Evolutionary conservation across 768 basidiomycete species (phyloP).

Genomic region (Leccinum variicolor): DNA sequence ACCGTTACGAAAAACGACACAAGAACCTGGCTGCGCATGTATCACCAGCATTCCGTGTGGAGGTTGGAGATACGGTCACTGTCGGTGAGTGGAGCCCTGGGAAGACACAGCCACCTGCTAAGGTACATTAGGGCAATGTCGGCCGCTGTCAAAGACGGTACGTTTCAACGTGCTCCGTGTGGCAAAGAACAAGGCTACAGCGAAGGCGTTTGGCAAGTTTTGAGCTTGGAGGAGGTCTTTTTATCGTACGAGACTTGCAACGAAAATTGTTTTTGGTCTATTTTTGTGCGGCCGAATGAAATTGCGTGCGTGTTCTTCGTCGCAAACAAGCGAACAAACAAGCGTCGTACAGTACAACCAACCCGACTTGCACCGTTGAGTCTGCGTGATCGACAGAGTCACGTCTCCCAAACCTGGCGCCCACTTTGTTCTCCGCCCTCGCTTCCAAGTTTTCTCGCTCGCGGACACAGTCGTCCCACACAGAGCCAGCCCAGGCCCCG

Average conservation of each 20-base stretch:
- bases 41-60: slow-evolving; percentile 98
- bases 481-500: slow-evolving; percentile 51
- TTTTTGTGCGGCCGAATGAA: slow-evolving; percentile 23
- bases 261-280: slow-evolving; percentile 5
- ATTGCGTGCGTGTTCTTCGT: neutral
- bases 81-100: slow-evolving; percentile 64
- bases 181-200: slow-evolving; percentile 85
- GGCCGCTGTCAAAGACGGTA: slow-evolving; percentile 97
- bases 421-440: slow-evolving; percentile 74
- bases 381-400: slow-evolving; percentile 28
- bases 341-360: slow-evolving; percentile 8
- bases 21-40: slow-evolving; percentile 97
- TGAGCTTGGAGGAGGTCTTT: slow-evolving; percentile 31
- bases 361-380: slow-evolving; percentile 23
- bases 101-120: neutral
- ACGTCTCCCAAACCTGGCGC: slow-evolving; percentile 63
- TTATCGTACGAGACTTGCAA: slow-evolving; percentile 16
- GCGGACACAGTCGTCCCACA: slow-evolving; percentile 70
- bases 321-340: slow-evolving; percentile 35
- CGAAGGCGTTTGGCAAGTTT: slow-evolving; percentile 96
- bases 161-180: slow-evolving; percentile 99
- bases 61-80: slow-evolving; percentile 89
- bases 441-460: slow-evolving; percentile 67
- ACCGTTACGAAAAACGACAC: slow-evolving; percentile 98
- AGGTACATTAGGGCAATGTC: slow-evolving; percentile 78